Percentiles rank a stretch among this genome's conserved stretches.
Evolutionary conservation across 2,329 filamentous ascomycete genomes (phyloP).

Genomic region (Cryoendolithus antarcticus): DNA sequence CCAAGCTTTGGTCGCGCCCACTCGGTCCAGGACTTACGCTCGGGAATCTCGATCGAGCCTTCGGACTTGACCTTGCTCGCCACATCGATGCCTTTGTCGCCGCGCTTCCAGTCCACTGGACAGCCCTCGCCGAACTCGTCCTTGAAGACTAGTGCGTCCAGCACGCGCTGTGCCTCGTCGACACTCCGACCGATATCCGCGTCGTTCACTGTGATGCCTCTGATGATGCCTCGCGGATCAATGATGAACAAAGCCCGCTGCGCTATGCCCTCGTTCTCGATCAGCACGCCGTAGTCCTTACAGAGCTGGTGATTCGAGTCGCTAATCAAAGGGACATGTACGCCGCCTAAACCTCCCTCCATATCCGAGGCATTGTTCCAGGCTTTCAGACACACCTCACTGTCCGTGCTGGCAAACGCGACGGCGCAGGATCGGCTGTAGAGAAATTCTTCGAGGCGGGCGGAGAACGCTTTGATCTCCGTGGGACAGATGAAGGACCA

Average conservation of each 20-base stretch:
- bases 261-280: slow-evolving; percentile 52
- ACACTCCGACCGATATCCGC: slow-evolving; percentile 52
- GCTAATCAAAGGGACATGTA: slow-evolving; percentile 49
- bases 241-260: slow-evolving; percentile 55
- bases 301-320: slow-evolving; percentile 51
- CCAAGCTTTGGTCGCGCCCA: slow-evolving; percentile 21
- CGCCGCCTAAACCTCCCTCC: slow-evolving; percentile 49
- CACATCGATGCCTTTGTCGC: slow-evolving; percentile 18
- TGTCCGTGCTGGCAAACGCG: slow-evolving; percentile 50
- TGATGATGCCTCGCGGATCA: slow-evolving; percentile 48
- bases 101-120: slow-evolving; percentile 23
- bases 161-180: slow-evolving; percentile 48
- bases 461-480: slow-evolving; percentile 54
- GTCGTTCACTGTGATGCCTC: slow-evolving; percentile 54
- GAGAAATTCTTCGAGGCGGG: slow-evolving; percentile 46
- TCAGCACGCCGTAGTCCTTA: slow-evolving; percentile 50
- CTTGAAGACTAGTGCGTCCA: slow-evolving; percentile 39
- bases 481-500: slow-evolving; percentile 58
- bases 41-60: slow-evolving; percentile 17
- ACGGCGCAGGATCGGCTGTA: slow-evolving; percentile 46
- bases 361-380: slow-evolving; percentile 47
- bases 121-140: slow-evolving; percentile 30
- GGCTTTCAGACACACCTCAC: slow-evolving; percentile 45
- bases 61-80: slow-evolving; percentile 13
- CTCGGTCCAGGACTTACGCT: slow-evolving; percentile 18